Percentiles rank a stretch among this genome's conserved stretches.
Evolutionary conservation across 2,329 filamentous ascomycete genomes (phyloP).

Genomic region (Blastomyces parvus): DNA sequence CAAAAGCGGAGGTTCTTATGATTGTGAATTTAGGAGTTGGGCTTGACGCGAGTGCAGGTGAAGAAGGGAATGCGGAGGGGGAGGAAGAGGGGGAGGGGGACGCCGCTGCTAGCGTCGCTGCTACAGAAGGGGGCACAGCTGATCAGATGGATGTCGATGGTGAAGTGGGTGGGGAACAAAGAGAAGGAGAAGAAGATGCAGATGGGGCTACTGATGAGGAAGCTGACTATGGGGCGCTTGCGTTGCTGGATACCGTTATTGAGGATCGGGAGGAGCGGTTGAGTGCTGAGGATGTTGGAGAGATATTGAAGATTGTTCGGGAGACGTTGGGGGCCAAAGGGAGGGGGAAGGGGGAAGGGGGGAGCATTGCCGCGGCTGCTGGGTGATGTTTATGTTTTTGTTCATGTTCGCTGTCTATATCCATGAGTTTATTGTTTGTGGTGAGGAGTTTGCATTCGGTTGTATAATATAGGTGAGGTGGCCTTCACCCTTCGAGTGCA

Average conservation of each 20-base stretch:
- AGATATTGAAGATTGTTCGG: constrained; percentile 30
- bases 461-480: too few relatives aligned
- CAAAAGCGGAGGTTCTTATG: constrained; percentile 40
- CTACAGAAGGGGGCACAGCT: constrained; percentile 15
- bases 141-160: constrained; percentile 17
- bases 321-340: constrained; percentile 23
- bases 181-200: constrained; percentile 11
- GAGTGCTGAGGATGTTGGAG: constrained; percentile 28
- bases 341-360: constrained; percentile 4
- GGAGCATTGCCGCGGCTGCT: background rate
- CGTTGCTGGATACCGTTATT: constrained; percentile 31
- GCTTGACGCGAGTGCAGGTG: constrained; percentile 13
- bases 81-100: constrained; percentile 16
- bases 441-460: too few relatives aligned
- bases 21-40: constrained; percentile 39
- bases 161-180: constrained; percentile 14
- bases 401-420: background rate
- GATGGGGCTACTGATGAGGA: constrained; percentile 16
- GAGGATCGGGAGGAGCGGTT: constrained; percentile 36
- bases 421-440: background rate
- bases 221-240: constrained; percentile 29
- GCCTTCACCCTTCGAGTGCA: too few relatives aligned
- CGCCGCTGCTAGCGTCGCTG: constrained; percentile 6
- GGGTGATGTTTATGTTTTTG: background rate
- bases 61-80: constrained; percentile 5